Conservation (phyloP, 2,329 filamentous ascomycete genomes). For the Fusarium ambrosium region DNA sequence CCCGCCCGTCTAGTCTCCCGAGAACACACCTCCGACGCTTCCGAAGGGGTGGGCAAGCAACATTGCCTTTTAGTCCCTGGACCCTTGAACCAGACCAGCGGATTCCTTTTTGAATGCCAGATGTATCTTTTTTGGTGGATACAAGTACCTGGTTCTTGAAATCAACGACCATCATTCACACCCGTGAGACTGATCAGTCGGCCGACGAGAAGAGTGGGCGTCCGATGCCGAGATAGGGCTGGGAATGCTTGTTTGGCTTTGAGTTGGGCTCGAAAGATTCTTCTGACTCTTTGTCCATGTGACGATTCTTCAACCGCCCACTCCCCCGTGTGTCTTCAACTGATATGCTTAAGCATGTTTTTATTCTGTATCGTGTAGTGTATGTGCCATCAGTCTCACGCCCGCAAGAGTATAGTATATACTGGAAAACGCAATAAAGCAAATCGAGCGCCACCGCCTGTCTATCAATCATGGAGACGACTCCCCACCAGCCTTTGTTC, state of each 20-base stretch:
- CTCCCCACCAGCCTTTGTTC: background rate
- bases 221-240: constrained; percentile 17
- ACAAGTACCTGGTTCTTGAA: constrained; percentile 27
- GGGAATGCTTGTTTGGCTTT: constrained; percentile 22
- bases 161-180: background rate
- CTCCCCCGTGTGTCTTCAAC: constrained; percentile 6
- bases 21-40: constrained; percentile 27
- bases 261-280: constrained; percentile 1
- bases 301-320: constrained; percentile 3
- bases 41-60: constrained; percentile 16
- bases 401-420: constrained; percentile 8
- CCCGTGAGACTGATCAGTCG: background rate
- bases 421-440: background rate
- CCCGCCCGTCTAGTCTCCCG: constrained; percentile 19
- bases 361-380: constrained; percentile 28
- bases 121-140: constrained; percentile 30
- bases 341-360: constrained; percentile 6
- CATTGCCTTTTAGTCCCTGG: constrained; percentile 1
- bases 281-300: background rate
- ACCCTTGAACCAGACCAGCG: constrained; percentile 11
- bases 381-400: constrained; percentile 1
- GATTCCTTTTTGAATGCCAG: background rate
- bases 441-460: background rate
- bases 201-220: background rate
- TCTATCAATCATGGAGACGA: constrained; percentile 8